Conservation (phyloP, 2,329 filamentous ascomycete genomes). For the Cladosporium sp. region DNA sequence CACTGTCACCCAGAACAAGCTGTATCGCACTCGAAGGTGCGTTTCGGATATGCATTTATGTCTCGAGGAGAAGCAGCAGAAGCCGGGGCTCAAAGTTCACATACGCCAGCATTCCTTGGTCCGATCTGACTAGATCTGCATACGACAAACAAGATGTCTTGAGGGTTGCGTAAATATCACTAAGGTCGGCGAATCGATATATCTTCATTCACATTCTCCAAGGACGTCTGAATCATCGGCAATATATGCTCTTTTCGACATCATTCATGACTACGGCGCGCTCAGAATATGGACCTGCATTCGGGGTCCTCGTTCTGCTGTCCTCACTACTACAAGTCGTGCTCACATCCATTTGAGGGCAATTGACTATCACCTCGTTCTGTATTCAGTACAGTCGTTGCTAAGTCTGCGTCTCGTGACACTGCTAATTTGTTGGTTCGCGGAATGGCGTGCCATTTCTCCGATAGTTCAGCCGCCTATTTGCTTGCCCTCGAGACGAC, state of each 20-base stretch:
- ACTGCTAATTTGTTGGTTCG: not conserved
- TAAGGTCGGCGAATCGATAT: not conserved
- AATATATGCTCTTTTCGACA: no score
- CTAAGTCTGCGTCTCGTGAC: not conserved
- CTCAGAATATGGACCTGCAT: no score
- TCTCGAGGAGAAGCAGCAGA: not conserved
- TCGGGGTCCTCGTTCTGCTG: no score
- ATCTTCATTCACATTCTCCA: not conserved
- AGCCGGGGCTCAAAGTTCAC: no score
- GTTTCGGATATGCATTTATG: not conserved
- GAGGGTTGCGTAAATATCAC: not conserved
- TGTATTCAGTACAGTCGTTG: not conserved
- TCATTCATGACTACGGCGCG: no score
- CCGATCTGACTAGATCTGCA: not conserved
- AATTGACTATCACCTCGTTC: not conserved
- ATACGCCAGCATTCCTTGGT: no score
- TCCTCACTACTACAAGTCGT: no score
- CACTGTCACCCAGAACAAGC: no score
- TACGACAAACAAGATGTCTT: not conserved
- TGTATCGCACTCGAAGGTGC: no score
- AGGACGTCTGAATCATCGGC: no score
- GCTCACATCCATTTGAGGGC: not conserved
- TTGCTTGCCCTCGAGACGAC: not conserved
- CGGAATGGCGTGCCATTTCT: not conserved
- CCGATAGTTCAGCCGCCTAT: not conserved